These are phyloP conservation scores for Diplosphaera chodatii DNA, from an alignment of 139 green algal genomes.

Conservation along the genomic window DNA sequence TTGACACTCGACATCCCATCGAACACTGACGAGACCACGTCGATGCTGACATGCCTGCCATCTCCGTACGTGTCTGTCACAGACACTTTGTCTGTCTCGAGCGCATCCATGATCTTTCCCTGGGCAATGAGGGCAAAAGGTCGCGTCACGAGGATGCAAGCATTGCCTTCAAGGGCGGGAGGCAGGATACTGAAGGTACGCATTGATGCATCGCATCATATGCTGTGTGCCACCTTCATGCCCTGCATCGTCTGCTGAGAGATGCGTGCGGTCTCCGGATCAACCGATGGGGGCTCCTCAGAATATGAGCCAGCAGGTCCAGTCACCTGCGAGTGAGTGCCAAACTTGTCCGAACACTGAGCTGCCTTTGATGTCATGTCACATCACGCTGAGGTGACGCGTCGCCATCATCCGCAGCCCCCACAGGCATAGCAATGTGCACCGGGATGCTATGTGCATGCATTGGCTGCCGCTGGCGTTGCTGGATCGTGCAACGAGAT, in stretches of 20 bases:
- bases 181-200: no score
- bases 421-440: no score
- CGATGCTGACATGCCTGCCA: constrained; percentile 70
- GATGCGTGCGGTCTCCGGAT: neutral
- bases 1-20: constrained; percentile 52
- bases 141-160: no score
- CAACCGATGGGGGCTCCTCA: neutral
- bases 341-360: no score
- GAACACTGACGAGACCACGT: constrained; percentile 60
- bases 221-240: neutral
- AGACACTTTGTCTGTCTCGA: neutral
- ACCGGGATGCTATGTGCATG: no score
- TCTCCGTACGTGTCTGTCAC: neutral
- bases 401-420: no score
- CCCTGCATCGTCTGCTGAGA: neutral
- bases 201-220: no score
- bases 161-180: no score
- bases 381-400: no score
- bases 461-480: no score
- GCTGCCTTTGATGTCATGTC: no score
- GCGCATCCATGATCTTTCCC: constrained; percentile 1
- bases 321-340: neutral
- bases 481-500: no score
- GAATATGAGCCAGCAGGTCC: neutral
- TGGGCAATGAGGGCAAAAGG: neutral